Evolutionary conservation across 768 basidiomycete species (phyloP), one percentile per base, ranked within the genome.

Genomic region (Lyophyllum shimeji): DNA sequence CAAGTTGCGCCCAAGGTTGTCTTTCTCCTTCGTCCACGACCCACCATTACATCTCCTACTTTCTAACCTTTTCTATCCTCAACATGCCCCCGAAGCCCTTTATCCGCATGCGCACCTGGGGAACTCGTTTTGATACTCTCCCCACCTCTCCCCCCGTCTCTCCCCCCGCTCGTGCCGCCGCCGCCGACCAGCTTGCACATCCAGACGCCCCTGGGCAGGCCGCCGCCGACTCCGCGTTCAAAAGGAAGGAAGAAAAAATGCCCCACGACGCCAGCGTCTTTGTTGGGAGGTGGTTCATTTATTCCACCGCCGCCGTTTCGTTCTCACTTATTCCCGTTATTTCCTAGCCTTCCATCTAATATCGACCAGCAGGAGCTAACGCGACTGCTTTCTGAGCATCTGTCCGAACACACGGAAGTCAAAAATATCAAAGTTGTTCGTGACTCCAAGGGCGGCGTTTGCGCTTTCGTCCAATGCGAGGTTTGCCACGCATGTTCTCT

Each of bases 381-480:
- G 18, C 72, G 73, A 49, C 73, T 85, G 65, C 78, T 93, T 49
- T 74, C 78, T 44, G 79, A 84, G 33, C 89, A 90, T 67, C 77
- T 93, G 52, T 84, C 85, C 7, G 79, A 81, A 51, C 80, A 88
- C 65, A 75, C 82, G 0, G 81, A 85, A 57, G 74, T 90, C 60
- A 86, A 83, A 67, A 81, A 80, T 47, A 79, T 92, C 68, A 83
- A 82, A 65, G 84, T 91, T 50, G 82, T 91, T 40, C 85, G 85
- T 53, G 88, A 91, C 68, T 82, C 80, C 55, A 87, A 85, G 67
- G 88, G 88, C 37, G 86, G 89, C 13, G 82, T 88, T 44, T 93
- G 90, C 65, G 91, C 90, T 54, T 93, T 93, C 67, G 85, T 91
- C 21, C 91, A 93, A 71, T 92, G 90, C 77, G 81, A 90, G 77